A percentile compares a stretch with the other conserved stretches of the same genome.
phyloP scores from a whole-genome alignment of 345 rosid species.

The Eutrema yunnanense region DNA sequence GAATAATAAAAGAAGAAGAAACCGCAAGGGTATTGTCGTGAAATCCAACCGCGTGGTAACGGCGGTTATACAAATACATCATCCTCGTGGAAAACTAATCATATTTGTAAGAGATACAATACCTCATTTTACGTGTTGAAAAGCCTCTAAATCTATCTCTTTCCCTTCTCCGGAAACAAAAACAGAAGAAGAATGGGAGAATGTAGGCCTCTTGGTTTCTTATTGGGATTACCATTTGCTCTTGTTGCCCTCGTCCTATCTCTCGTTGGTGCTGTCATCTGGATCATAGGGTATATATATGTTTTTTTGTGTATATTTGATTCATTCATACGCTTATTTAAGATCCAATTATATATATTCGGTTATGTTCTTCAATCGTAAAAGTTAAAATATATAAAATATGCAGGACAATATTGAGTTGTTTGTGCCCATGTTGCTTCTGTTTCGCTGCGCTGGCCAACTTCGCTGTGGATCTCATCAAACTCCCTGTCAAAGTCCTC shows the following conservation, averaged over 20 bases:
- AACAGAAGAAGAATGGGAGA: conserved; percentile 33
- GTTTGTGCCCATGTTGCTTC: conserved; percentile 82
- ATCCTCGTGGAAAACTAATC: neutral
- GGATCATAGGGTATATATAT: conserved; percentile 81
- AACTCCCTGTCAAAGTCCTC: conserved; percentile 60
- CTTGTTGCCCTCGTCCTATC: conserved; percentile 58
- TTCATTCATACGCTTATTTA: neutral
- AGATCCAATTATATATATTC: neutral
- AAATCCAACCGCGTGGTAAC: neutral
- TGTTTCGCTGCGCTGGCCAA: conserved; percentile 65
- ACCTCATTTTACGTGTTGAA: neutral
- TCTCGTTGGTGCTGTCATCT: conserved; percentile 59
- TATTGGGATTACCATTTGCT: conserved; percentile 75
- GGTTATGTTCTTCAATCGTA: neutral
- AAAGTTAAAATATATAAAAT: too few relatives aligned
- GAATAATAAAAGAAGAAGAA: neutral
- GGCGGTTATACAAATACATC: conserved; percentile 7
- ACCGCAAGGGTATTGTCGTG: neutral
- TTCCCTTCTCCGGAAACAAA: too few relatives aligned
- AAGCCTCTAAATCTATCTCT: too few relatives aligned
- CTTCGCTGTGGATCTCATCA: conserved; percentile 52
- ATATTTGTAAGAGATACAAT: neutral
- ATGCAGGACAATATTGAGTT: conserved; percentile 63
- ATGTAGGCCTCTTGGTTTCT: conserved; percentile 82
- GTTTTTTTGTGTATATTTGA: too few relatives aligned